These are phyloP conservation scores for Russula foetens DNA, from an alignment of 768 basidiomycete genomes.

Conservation along the genomic window DNA sequence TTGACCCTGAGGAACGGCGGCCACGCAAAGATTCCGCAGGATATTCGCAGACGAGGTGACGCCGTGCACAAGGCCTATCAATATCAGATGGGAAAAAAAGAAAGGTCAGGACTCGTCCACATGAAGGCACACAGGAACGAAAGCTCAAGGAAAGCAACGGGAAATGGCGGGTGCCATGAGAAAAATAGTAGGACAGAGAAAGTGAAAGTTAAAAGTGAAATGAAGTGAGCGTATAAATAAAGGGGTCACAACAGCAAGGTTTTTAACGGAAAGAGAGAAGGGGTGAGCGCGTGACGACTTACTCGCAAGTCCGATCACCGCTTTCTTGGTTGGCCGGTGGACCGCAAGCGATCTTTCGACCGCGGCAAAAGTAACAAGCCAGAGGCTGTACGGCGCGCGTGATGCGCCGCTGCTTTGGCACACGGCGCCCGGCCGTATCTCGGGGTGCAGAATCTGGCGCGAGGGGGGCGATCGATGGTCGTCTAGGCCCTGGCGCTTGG, in stretches of 20 bases:
- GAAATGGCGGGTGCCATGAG: background rate
- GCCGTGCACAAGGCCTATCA: conserved; percentile 13
- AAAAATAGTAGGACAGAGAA: too few species aligned
- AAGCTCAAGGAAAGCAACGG: background rate
- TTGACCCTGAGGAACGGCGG: conserved; percentile 9
- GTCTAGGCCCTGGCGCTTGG: background rate
- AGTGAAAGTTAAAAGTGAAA: background rate
- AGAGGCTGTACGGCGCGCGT: conserved; percentile 13
- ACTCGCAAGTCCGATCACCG: conserved; percentile 15
- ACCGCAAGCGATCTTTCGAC: conserved; percentile 16
- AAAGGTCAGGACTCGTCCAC: background rate
- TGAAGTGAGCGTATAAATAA: background rate
- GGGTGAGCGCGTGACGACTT: background rate
- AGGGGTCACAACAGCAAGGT: background rate
- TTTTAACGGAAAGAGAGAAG: background rate
- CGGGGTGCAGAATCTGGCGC: background rate
- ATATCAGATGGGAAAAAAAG: background rate
- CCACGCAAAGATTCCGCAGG: conserved; percentile 15
- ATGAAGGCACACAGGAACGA: background rate
- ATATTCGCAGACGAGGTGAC: conserved; percentile 15
- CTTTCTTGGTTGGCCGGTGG: background rate
- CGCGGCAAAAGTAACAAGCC: conserved; percentile 16
- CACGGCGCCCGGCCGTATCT: conserved; percentile 3
- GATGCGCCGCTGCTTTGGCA: conserved; percentile 13
- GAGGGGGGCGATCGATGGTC: background rate